Percentiles rank a stretch among this genome's conserved stretches.
Evolutionary conservation across 768 basidiomycete species (phyloP).

Genomic region (Collybia sordida): DNA sequence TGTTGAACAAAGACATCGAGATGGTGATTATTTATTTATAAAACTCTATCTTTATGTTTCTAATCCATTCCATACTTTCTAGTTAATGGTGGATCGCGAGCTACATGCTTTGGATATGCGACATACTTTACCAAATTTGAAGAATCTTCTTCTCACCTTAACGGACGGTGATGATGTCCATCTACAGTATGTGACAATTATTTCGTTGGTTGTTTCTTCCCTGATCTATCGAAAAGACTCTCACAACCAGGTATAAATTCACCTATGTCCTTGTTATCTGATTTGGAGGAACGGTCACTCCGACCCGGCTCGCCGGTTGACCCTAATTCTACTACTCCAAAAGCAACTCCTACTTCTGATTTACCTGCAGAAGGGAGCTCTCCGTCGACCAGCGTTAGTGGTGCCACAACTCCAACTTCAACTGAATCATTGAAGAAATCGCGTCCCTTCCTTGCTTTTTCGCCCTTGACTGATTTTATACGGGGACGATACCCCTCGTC

Average conservation of each 20-base stretch:
- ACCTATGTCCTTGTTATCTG: constrained; percentile 23
- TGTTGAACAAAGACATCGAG: constrained; percentile 97
- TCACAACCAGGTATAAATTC: constrained; percentile 21
- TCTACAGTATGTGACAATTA: constrained; percentile 39
- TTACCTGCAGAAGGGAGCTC: constrained; percentile 32
- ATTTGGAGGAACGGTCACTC: constrained; percentile 16
- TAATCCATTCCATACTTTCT: constrained; percentile 5
- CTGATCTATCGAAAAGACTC: constrained; percentile 18
- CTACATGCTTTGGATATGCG: constrained; percentile 89
- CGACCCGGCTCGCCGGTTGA: constrained; percentile 22
- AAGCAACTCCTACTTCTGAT: constrained; percentile 24
- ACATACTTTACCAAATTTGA: constrained; percentile 95
- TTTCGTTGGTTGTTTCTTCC: constrained; percentile 6
- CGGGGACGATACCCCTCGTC: constrained; percentile 61
- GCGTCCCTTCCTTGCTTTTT: constrained; percentile 56
- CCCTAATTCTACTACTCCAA: constrained; percentile 32
- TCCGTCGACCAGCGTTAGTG: constrained; percentile 53
- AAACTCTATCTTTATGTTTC: too few relatives aligned
- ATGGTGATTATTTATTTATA: constrained; percentile 50
- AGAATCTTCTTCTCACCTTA: constrained; percentile 86
- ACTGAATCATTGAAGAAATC: constrained; percentile 38
- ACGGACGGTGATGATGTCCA: constrained; percentile 63
- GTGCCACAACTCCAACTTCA: constrained; percentile 50
- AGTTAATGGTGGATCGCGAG: constrained; percentile 93
- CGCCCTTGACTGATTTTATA: constrained; percentile 63